These are phyloP conservation scores for Tetrahymena thermophila DNA, from an alignment of 73 alveolate species.

Conservation along the genomic window DNA sequence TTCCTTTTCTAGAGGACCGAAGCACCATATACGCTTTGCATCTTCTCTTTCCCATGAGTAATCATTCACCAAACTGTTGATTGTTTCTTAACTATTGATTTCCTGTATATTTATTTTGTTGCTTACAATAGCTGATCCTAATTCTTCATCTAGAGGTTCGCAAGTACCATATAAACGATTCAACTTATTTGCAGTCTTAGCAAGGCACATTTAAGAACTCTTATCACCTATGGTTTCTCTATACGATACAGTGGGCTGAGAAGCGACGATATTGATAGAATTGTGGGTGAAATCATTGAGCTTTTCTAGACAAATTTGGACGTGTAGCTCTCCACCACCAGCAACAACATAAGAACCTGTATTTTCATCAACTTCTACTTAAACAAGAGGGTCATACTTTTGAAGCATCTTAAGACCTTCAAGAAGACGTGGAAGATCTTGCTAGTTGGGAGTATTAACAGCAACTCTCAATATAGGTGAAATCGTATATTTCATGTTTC, in stretches of 20 bases:
- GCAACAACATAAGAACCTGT: slow-evolving; percentile 79
- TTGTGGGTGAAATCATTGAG: slow-evolving; percentile 59
- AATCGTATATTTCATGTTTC: slow-evolving; percentile 54
- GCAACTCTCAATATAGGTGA: slow-evolving; percentile 60
- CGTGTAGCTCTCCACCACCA: slow-evolving; percentile 88
- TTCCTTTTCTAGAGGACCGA: slow-evolving; percentile 75
- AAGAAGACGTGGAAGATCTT: too few relatives aligned
- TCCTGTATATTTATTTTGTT: slow-evolving; percentile 17
- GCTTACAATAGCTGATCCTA: slow-evolving; percentile 72
- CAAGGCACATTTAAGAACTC: slow-evolving; percentile 64
- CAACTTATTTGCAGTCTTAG: slow-evolving; percentile 88
- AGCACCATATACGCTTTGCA: slow-evolving; percentile 72
- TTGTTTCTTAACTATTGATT: slow-evolving; percentile 56
- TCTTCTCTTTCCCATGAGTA: slow-evolving; percentile 53
- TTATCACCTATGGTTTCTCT: slow-evolving; percentile 68
- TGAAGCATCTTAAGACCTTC: slow-evolving; percentile 86
- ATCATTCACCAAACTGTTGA: neutral
- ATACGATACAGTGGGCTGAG: slow-evolving; percentile 85
- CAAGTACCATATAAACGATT: slow-evolving; percentile 66
- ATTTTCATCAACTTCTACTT: slow-evolving; percentile 61
- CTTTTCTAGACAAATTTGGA: slow-evolving; percentile 77
- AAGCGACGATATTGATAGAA: slow-evolving; percentile 50
- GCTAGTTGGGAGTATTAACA: neutral
- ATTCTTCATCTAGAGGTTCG: slow-evolving; percentile 70
- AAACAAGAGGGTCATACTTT: slow-evolving; percentile 80